phyloP scores from a whole-genome alignment of 352 stramenopile species.

The Phytophthora pluvialis region DNA sequence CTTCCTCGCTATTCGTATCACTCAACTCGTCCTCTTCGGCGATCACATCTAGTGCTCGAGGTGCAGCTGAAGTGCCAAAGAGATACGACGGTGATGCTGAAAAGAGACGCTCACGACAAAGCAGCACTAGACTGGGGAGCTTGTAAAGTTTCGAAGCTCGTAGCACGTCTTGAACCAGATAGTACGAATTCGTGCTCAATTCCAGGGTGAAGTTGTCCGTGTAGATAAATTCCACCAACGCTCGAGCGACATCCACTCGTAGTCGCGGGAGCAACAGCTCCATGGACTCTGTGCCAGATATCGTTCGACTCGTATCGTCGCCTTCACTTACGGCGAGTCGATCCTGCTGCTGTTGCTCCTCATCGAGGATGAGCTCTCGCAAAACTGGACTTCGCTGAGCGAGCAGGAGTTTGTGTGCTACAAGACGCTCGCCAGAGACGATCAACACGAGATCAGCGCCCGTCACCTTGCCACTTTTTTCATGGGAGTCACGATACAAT shows the following conservation, averaged over 20 bases:
- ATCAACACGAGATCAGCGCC: slow-evolving; percentile 55
- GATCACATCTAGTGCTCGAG: neutral
- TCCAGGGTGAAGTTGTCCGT: slow-evolving; percentile 65
- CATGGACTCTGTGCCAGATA: slow-evolving; percentile 14
- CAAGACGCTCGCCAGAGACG: slow-evolving; percentile 46
- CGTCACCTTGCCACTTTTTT: neutral
- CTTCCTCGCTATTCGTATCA: slow-evolving; percentile 13
- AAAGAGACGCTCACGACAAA: slow-evolving; percentile 50
- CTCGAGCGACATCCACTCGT: slow-evolving; percentile 54
- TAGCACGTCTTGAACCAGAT: slow-evolving; percentile 64
- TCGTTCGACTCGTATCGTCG: neutral
- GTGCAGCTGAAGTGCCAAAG: neutral
- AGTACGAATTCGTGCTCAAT: slow-evolving; percentile 45
- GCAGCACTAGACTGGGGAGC: slow-evolving; percentile 43
- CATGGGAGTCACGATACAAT: slow-evolving; percentile 35
- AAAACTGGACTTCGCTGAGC: slow-evolving; percentile 58
- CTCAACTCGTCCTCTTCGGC: slow-evolving; percentile 18
- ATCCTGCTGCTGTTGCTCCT: slow-evolving; percentile 37
- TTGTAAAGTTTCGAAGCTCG: slow-evolving; percentile 51
- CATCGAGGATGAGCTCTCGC: slow-evolving; percentile 58
- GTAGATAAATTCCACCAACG: slow-evolving; percentile 79
- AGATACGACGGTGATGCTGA: slow-evolving; percentile 23
- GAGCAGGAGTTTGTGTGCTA: slow-evolving; percentile 68
- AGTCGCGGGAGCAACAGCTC: slow-evolving; percentile 62
- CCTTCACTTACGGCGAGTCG: slow-evolving; percentile 5